Percentiles rank a stretch among this genome's conserved stretches.
Evolutionary conservation across 345 rosid genomes (phyloP).

Genomic region (Erodium maritimum): DNA sequence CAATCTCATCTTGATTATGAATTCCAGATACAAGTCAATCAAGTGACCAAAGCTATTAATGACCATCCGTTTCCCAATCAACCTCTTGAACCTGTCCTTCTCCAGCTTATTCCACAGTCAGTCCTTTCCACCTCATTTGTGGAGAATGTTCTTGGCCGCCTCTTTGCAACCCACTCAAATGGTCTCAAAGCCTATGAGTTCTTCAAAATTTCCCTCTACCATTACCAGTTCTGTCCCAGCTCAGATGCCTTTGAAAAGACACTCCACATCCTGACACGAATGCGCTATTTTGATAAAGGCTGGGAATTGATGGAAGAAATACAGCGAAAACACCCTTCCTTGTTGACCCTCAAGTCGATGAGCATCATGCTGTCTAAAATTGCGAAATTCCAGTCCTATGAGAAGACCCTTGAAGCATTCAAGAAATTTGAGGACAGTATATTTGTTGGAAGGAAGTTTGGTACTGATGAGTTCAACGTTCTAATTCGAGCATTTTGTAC

Average conservation of each 20-base stretch:
- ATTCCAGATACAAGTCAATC: constrained; percentile 13
- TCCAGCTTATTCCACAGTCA: constrained; percentile 22
- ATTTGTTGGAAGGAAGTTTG: constrained; percentile 39
- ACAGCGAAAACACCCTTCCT: constrained; percentile 22
- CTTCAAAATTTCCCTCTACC: constrained; percentile 36
- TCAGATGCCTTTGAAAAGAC: constrained; percentile 68
- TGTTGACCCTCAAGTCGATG: constrained; percentile 66
- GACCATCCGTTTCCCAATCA: constrained; percentile 62
- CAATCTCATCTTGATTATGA: too few species aligned
- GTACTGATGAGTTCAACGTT: constrained; percentile 63
- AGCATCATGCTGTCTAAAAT: constrained; percentile 59
- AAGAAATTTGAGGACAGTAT: constrained; percentile 48
- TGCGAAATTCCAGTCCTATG: constrained; percentile 54
- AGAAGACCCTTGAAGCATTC: constrained; percentile 62
- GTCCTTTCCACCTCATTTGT: constrained; percentile 30
- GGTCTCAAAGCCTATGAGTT: constrained; percentile 86
- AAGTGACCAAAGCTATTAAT: constrained; percentile 48
- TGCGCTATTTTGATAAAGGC: constrained; percentile 79
- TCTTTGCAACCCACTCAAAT: constrained; percentile 77
- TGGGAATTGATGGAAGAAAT: constrained; percentile 66
- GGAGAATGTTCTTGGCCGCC: constrained; percentile 67
- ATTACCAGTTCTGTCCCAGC: constrained; percentile 30
- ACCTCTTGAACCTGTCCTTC: constrained; percentile 42
- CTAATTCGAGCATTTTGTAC: constrained; percentile 65
- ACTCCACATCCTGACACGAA: constrained; percentile 64